Evolutionary conservation across 208 protist species (phyloP), one percentile per base, ranked within the genome.

Genomic region (Eutreptiella sp.): DNA sequence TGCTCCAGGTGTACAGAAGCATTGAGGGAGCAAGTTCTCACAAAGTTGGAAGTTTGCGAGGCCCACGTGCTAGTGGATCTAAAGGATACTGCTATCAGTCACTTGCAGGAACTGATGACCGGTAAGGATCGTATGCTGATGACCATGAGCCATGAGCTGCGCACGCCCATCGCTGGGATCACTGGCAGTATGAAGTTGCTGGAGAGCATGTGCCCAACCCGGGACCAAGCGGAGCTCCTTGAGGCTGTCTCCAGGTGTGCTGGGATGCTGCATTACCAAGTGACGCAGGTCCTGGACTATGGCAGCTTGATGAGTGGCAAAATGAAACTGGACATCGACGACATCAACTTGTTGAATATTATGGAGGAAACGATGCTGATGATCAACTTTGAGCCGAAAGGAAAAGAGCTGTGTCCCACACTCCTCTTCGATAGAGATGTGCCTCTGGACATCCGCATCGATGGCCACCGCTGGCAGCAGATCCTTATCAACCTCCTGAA

Each of bases 131-230:
- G n/a, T n/a, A n/a, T 57, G 11, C 23, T 57, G 39, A 57, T 57
- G 50, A n/a, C 50, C 9, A 77, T 82, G 60, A 63, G 48, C 33
- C 76, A 81, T 45, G 76, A 79, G 70, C 38, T 81, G n/a, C 27
- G 75, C 16, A 81, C 78, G 1, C 78, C 78, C 9, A 38, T 81
- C 45, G 66, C 72, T 31, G 71, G 57, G 31, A 66, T 81, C n/a
- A 34, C 80, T 27, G 74, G 70, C 2, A 58, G 59, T 19, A 60
- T 36, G 19, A 53, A 67, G 35, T 48, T 65, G 19, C 31, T 57
- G 9, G 39, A 53, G 50, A 57, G 39, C 50, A 57, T 33, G 50
- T 9, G 39, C 21, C 23, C 39, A 33, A 27, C 50, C 26, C 9
- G 26, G 39, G 50, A 57, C 31, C 50, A 57, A n/a, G 9, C 33